A percentile compares a stretch with the other conserved stretches of the same genome.
Evolutionary conservation across 1,139 yeast genomes (phyloP).

Genomic region (Taphrina wiesneri): DNA sequence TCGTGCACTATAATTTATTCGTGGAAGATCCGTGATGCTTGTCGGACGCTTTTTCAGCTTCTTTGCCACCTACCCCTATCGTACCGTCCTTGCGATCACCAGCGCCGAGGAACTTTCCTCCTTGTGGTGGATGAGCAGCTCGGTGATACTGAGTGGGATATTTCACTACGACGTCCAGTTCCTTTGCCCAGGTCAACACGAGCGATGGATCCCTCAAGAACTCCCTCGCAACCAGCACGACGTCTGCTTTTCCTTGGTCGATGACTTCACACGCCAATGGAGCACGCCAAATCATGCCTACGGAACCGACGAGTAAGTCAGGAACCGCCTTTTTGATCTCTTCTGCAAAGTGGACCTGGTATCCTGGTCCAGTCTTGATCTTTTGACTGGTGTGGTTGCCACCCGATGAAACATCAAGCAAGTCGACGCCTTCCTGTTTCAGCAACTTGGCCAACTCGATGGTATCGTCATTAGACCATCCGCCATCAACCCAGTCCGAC

Average conservation of each 20-base stretch:
- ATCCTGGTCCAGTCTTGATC: slow-evolving; percentile 44
- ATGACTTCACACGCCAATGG: slow-evolving; percentile 49
- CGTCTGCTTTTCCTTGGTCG: slow-evolving; percentile 52
- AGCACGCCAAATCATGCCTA: slow-evolving; percentile 51
- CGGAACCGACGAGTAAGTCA: slow-evolving; percentile 52
- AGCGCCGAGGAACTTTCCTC: slow-evolving; percentile 24
- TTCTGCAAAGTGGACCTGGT: slow-evolving; percentile 50
- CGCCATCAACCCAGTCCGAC: slow-evolving; percentile 43
- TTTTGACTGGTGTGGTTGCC: slow-evolving; percentile 51
- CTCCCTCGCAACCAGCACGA: slow-evolving; percentile 52
- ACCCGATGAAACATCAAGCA: slow-evolving; percentile 59
- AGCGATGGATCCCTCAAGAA: slow-evolving; percentile 56
- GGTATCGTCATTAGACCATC: slow-evolving; percentile 56
- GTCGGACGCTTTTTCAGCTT: slow-evolving; percentile 19
- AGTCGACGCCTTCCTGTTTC: slow-evolving; percentile 53
- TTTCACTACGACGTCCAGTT: slow-evolving; percentile 51
- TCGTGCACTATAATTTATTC: not conserved
- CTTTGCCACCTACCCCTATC: slow-evolving; percentile 17
- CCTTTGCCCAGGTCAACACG: slow-evolving; percentile 55
- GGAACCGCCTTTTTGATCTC: slow-evolving; percentile 53
- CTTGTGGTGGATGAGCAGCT: slow-evolving; percentile 39
- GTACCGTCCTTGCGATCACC: slow-evolving; percentile 8
- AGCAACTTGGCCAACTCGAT: slow-evolving; percentile 50
- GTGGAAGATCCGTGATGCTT: slow-evolving; percentile 18
- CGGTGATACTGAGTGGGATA: slow-evolving; percentile 50